Conservation (phyloP, 2,329 filamentous ascomycete genomes). For the Spiromastix sp. region DNA sequence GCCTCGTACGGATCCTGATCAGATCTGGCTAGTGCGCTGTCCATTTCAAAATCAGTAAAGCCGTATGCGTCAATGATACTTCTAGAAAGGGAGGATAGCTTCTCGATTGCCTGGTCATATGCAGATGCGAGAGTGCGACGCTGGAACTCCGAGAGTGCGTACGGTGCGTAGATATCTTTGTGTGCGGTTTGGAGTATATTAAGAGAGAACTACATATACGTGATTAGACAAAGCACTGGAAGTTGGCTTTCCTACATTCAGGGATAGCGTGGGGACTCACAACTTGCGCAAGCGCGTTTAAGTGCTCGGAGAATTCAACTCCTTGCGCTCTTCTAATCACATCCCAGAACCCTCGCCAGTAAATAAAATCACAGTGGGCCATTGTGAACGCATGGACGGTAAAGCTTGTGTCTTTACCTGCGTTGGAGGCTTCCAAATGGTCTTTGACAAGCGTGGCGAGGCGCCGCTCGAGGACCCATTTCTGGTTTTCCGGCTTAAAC, state of each 20-base stretch:
- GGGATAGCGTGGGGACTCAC: slow-evolving; percentile 4
- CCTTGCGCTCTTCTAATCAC: slow-evolving; percentile 7
- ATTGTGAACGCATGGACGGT: slow-evolving; percentile 16
- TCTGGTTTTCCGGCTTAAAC: slow-evolving; percentile 11
- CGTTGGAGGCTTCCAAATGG: slow-evolving; percentile 14
- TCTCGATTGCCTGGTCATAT: slow-evolving; percentile 11
- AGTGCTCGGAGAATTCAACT: slow-evolving; percentile 5
- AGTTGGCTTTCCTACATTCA: not conserved
- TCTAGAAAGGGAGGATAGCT: slow-evolving; percentile 12
- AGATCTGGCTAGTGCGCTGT: slow-evolving; percentile 15
- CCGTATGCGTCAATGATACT: slow-evolving; percentile 16
- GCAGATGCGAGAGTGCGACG: slow-evolving; percentile 9
- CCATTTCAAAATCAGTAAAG: slow-evolving; percentile 17
- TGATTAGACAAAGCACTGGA: not conserved
- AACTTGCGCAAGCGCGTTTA: slow-evolving; percentile 11
- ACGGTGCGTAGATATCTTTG: slow-evolving; percentile 10
- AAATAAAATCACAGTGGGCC: slow-evolving; percentile 17
- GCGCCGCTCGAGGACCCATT: slow-evolving; percentile 14
- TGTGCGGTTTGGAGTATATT: slow-evolving; percentile 12
- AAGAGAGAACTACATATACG: slow-evolving; percentile 12
- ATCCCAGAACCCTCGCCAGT: slow-evolving; percentile 15
- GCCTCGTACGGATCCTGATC: slow-evolving; percentile 17
- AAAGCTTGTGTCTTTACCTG: slow-evolving; percentile 16
- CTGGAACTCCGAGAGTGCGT: slow-evolving; percentile 8
- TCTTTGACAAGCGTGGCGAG: slow-evolving; percentile 11